Evolutionary conservation across 2,329 filamentous ascomycete genomes (phyloP).

Genomic region (Canariomyces notabilis): DNA sequence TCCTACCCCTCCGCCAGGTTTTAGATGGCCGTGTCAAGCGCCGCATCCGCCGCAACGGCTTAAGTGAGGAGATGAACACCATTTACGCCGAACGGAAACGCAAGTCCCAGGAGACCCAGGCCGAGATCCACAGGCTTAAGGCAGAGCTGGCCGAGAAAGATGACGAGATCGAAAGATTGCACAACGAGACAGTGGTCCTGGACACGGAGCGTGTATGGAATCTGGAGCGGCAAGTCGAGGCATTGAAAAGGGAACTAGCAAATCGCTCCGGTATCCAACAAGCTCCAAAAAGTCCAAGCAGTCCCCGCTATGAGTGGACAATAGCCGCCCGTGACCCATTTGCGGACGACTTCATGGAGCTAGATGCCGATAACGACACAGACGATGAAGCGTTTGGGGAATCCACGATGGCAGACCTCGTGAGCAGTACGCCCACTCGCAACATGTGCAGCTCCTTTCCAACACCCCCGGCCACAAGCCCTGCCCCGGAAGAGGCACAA

Average conservation of each 20-base stretch:
- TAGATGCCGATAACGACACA: constrained; percentile 36
- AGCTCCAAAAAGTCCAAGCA: constrained; percentile 26
- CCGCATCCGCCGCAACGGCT: constrained; percentile 49
- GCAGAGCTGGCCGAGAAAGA: constrained; percentile 46
- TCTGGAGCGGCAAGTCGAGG: constrained; percentile 33
- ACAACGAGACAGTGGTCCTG: constrained; percentile 44
- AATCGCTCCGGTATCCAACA: constrained; percentile 17
- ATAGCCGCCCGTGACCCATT: constrained; percentile 45
- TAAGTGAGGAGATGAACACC: constrained; percentile 55
- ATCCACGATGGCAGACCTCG: constrained; percentile 45
- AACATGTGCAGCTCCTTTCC: constrained; percentile 42
- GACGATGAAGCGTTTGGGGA: constrained; percentile 42
- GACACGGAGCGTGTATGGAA: constrained; percentile 40
- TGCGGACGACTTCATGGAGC: constrained; percentile 38
- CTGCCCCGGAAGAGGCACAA: constrained; percentile 28
- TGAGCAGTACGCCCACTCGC: constrained; percentile 47
- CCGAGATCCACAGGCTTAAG: constrained; percentile 46
- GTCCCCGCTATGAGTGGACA: constrained; percentile 44
- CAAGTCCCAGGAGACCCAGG: constrained; percentile 34
- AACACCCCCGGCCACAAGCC: constrained; percentile 53
- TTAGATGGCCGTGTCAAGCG: constrained; percentile 54
- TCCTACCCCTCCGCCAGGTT: constrained; percentile 49
- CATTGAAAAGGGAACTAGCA: constrained; percentile 30
- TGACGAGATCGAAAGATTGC: constrained; percentile 48
- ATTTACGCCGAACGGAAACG: constrained; percentile 44